Evolutionary conservation across 202 grass and related monocot species (phyloP), one percentile per base, ranked within the genome.

Genomic region (Bolboschoenoplectus hybrid): DNA sequence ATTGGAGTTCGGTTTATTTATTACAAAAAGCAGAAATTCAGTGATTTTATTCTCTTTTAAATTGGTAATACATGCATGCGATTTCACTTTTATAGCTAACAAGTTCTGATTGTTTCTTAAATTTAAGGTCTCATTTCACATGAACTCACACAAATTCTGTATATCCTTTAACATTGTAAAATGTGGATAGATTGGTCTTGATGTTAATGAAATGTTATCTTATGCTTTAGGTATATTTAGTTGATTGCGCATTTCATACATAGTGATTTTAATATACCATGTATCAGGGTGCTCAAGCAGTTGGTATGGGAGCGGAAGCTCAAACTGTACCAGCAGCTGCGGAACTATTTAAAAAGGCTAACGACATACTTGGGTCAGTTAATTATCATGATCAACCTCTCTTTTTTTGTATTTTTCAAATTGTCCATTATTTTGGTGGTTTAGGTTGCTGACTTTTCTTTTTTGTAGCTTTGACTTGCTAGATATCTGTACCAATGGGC

Each of bases 221-320:
- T 19, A 12, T 44, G 6, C 4, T 9, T 16, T 57, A 35, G 3
- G 9, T 34, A 56, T 64, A 20, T 64, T 26, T 72, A 74, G 5
- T 56, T 85, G 67, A 34, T 75, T 86, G 13, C 35, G 11, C n/a
- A 49, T 38, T 52, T 44, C 35, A 53, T 17, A 9, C 14, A 17
- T 62, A 83, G 60, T 77, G 60, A 64, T 47, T 78, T 84, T 43
- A 19, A 76, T 81, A 74, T 65, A 72, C 44, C 56, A 67, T 47
- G 57, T 91, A 35, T 77, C 72, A 99, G 97, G 97, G 97, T 32
- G 93, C 97, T 47, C 97, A 99, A 89, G 88, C 89, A 81, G 88
- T 97, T 73, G 93, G 97, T 87, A 99, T 99, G 97, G 97, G 93
- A 1, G 86, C 73, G 74, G 93, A 96, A 85, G 90, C 90, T 90